Evolutionary conservation across 371 early-diverging fungal genomes (phyloP), one percentile per base, ranked within the genome.

Genomic region (Apophysomyces trapeziformis): DNA sequence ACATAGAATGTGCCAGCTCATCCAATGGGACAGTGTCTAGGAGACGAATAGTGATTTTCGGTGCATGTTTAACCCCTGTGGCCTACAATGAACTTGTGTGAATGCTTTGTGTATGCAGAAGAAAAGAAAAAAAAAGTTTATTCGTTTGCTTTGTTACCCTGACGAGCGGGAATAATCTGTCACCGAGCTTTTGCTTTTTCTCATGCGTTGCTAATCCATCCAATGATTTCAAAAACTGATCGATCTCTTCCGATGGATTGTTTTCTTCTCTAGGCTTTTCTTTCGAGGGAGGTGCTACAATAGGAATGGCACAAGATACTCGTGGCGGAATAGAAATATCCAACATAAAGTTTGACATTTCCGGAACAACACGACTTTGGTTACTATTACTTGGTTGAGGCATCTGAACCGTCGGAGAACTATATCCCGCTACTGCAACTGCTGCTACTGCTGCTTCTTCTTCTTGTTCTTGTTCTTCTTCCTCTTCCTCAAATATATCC

Each of bases 1-100:
- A 74, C 84, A 85, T 85, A 7, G 70, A 60, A 46, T 73, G 73
- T 21, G 84, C 86, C 56, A 85, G 68, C 21, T 73, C 76, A 18
- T 72, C 65, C 38, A 85, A 60, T 38, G 79, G 74, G 16, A 84
- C 67, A 5, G 79, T 78, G 65, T 85, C 86, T 59, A 85, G 60
- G 47, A 85, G 73, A 18, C 75, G 75, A 38, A 85, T 80, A 5
- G 83, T 83, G 16, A 82, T 65, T 44, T 79, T 80, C 6, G 79
- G 78, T 21, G 84, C 67, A 11, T 63, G 57, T 46, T 43, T 66
- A n/a, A 64, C 47, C 4, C 67, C 67, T 9, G 64, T 67, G 14
- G 57, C 67, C 60, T 67, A 38, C 6, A 12, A 46, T 32, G 11
- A 14, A 35, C 6, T 21, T 1, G 12, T 7, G 9, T 43, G n/a